These are phyloP conservation scores for Cynanchum wilfordii DNA, from an alignment of 257 asterid genomes.

Conservation along the genomic window DNA sequence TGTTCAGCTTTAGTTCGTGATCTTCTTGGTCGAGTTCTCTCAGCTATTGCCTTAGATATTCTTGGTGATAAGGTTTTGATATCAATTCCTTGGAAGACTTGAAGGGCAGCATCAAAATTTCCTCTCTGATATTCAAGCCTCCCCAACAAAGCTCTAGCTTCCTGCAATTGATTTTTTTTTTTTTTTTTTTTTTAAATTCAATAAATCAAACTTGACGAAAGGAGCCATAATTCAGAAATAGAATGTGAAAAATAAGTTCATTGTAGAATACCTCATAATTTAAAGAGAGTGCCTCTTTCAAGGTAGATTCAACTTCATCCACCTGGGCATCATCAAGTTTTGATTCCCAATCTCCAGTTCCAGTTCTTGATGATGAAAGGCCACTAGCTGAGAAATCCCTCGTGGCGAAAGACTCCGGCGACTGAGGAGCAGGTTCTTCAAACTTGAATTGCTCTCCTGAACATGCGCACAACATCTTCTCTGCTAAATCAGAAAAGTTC, in stretches of 20 bases:
- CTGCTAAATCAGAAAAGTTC: conserved; percentile 13
- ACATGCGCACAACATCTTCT: conserved; percentile 81
- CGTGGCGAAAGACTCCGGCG: conserved; percentile 89
- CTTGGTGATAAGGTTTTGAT: conserved; percentile 56
- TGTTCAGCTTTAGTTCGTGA: conserved; percentile 39
- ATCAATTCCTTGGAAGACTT: conserved; percentile 92
- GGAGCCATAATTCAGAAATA: not conserved
- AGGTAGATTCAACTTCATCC: conserved; percentile 91
- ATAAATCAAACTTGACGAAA: not conserved
- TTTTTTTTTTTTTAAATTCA: not conserved
- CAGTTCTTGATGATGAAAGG: conserved; percentile 74
- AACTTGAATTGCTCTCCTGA: conserved; percentile 87
- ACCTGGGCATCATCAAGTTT: conserved; percentile 89
- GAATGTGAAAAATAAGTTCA: not conserved
- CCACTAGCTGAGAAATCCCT: conserved; percentile 94
- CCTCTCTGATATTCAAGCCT: conserved; percentile 93
- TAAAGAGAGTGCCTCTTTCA: conserved; percentile 84
- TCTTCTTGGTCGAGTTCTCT: conserved; percentile 52
- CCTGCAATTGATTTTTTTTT: conserved; percentile 35
- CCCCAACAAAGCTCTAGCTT: conserved; percentile 92
- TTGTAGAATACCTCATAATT: conserved; percentile 58
- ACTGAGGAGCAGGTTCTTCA: conserved; percentile 67
- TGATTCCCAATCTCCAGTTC: conserved; percentile 69
- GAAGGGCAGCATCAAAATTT: conserved; percentile 90
- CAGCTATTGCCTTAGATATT: conserved; percentile 64